Evolutionary conservation across 371 early-diverging fungal genomes (phyloP).

Genomic region (Mortierella sp.): DNA sequence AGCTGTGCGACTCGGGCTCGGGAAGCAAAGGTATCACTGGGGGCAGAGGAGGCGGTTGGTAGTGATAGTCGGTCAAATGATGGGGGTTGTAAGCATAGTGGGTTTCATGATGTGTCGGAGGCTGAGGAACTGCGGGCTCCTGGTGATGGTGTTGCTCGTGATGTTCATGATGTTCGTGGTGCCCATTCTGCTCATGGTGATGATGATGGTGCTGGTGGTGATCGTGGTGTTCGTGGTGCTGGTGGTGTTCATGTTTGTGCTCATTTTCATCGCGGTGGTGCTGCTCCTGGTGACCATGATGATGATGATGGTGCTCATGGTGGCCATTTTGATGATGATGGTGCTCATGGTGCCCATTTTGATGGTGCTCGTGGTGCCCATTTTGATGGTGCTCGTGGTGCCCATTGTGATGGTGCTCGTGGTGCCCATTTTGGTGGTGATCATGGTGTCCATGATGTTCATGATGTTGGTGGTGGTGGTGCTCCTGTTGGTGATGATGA

Average conservation of each 20-base stretch:
- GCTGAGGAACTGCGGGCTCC: slow-evolving; percentile 12
- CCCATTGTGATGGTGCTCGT: slow-evolving; percentile 7
- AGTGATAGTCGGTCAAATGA: slow-evolving; percentile 56
- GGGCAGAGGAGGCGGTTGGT: slow-evolving; percentile 41
- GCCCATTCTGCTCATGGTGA: slow-evolving; percentile 6
- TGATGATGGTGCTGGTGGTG: slow-evolving; percentile 18
- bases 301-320: slow-evolving; percentile 18
- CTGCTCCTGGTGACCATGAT: slow-evolving; percentile 11
- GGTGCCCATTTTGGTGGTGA: slow-evolving; percentile 9
- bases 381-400: slow-evolving; percentile 11
- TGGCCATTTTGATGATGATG: slow-evolving; percentile 2
- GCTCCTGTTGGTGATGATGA: slow-evolving; percentile 17
- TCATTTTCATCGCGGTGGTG: not conserved
- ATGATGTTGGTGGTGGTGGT: slow-evolving; percentile 22
- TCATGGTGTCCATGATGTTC: slow-evolving; percentile 23
- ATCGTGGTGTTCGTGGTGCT: slow-evolving; percentile 12
- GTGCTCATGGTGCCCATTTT: not conserved
- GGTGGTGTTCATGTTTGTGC: slow-evolving; percentile 1
- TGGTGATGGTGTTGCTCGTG: slow-evolving; percentile 46
- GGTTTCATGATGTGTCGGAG: slow-evolving; percentile 13
- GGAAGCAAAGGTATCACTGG: slow-evolving; percentile 43
- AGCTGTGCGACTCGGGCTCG: slow-evolving; percentile 31
- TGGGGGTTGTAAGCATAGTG: slow-evolving; percentile 40
- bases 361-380: slow-evolving; percentile 4
- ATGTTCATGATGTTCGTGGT: slow-evolving; percentile 14